phyloP scores from a whole-genome alignment of 2,329 filamentous ascomycete genomes.

The Fusarium domesticum region DNA sequence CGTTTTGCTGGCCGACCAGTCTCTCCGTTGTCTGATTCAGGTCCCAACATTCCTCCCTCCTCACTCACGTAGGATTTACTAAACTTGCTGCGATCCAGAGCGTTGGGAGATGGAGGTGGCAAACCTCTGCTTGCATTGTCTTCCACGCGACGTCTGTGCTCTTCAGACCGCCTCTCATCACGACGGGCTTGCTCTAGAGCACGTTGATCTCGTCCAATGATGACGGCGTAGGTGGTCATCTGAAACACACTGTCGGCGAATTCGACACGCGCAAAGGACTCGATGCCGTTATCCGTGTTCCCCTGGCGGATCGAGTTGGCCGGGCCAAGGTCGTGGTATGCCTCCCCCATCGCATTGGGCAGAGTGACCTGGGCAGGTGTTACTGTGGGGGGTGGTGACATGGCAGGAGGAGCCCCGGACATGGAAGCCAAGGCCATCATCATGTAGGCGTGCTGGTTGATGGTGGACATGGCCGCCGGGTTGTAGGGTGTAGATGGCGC shows the following conservation, averaged over 20 bases:
- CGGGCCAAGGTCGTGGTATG: slow-evolving; percentile 28
- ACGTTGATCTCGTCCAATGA: slow-evolving; percentile 67
- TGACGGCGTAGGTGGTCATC: slow-evolving; percentile 71
- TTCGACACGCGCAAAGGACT: slow-evolving; percentile 60
- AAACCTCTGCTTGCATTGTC: slow-evolving; percentile 49
- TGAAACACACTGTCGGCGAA: slow-evolving; percentile 76
- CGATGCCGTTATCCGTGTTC: slow-evolving; percentile 42
- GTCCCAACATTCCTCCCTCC: slow-evolving; percentile 65
- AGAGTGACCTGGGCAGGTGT: slow-evolving; percentile 47
- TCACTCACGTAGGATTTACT: slow-evolving; percentile 67
- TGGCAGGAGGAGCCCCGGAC: slow-evolving; percentile 36
- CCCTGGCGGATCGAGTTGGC: slow-evolving; percentile 35
- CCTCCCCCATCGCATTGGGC: slow-evolving; percentile 36
- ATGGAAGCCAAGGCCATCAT: slow-evolving; percentile 46
- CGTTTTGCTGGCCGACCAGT: slow-evolving; percentile 46
- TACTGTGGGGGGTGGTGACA: slow-evolving; percentile 44
- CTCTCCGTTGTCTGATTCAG: slow-evolving; percentile 56
- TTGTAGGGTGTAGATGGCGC: slow-evolving; percentile 36
- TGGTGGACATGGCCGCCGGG: slow-evolving; percentile 31
- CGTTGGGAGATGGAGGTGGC: slow-evolving; percentile 50
- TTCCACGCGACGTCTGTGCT: slow-evolving; percentile 43
- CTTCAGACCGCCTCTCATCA: slow-evolving; percentile 48
- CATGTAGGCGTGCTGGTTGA: slow-evolving; percentile 42
- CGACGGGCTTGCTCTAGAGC: slow-evolving; percentile 54
- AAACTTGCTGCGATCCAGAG: slow-evolving; percentile 52